Evolutionary conservation across 164 flowering plant genomes (phyloP).

Genomic region (Pachysandra terminalis): DNA sequence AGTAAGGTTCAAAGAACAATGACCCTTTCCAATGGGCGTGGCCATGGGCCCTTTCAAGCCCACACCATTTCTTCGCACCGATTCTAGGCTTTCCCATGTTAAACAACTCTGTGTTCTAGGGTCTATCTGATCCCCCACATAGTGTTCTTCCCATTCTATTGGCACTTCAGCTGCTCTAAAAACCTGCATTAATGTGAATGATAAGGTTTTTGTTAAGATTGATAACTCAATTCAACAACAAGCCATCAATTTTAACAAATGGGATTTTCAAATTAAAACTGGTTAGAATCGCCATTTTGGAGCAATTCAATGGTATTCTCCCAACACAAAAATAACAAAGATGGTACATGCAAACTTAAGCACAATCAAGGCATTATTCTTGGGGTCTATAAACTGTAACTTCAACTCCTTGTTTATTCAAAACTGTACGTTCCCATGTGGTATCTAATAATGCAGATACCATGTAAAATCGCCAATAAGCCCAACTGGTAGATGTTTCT

Average conservation of each 20-base stretch:
- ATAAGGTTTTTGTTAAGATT: background rate
- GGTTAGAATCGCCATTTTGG: background rate
- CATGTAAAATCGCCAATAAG: background rate
- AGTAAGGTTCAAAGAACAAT: constrained; percentile 69
- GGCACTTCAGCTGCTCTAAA: constrained; percentile 59
- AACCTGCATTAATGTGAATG: constrained; percentile 29
- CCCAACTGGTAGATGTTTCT: background rate
- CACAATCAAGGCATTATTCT: no score
- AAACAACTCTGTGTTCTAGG: constrained; percentile 76
- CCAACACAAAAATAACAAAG: no score
- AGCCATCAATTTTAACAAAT: no score
- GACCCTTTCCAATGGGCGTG: constrained; percentile 78
- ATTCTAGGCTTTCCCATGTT: constrained; percentile 81
- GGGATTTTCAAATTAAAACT: background rate
- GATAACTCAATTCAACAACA: background rate
- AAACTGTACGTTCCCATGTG: background rate
- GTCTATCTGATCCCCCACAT: constrained; percentile 55
- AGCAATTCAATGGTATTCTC: background rate
- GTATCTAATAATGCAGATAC: background rate
- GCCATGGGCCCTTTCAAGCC: constrained; percentile 85
- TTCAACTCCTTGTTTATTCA: no score
- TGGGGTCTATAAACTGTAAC: no score
- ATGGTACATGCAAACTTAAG: no score
- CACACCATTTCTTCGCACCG: constrained; percentile 52
- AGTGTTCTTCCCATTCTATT: constrained; percentile 80